Evolutionary conservation across 1,139 yeast species (phyloP).

Genomic region (Pneumocystis carinii): DNA sequence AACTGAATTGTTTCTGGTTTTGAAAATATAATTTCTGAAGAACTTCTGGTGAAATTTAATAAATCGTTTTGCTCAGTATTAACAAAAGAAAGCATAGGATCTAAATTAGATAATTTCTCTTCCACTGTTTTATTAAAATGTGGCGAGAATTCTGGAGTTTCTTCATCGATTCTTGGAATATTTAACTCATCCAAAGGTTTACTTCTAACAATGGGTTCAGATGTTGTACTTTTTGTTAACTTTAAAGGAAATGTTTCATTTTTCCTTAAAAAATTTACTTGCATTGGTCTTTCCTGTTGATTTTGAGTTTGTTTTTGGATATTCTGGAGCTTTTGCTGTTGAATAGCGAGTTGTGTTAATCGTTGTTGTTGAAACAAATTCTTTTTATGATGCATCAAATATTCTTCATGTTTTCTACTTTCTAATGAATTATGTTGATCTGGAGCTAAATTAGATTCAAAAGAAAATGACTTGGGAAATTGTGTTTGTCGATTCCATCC

Average conservation of each 20-base stretch:
- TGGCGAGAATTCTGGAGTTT: neutral
- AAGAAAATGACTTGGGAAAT: slow-evolving; percentile 9
- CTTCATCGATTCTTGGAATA: neutral
- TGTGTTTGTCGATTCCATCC: slow-evolving; percentile 11
- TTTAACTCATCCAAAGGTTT: neutral
- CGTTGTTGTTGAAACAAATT: slow-evolving; percentile 13
- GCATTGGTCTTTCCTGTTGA: neutral
- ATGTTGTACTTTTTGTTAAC: neutral
- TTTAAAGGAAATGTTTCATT: neutral
- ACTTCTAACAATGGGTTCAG: neutral
- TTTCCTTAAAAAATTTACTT: neutral
- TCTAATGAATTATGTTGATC: slow-evolving; percentile 13
- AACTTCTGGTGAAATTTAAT: neutral
- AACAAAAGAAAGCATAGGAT: neutral
- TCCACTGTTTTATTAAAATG: neutral
- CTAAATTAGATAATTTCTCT: neutral
- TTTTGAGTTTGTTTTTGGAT: neutral
- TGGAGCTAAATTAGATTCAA: slow-evolving; percentile 11
- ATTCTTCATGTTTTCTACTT: slow-evolving; percentile 15
- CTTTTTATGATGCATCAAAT: slow-evolving; percentile 13
- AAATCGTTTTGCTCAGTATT: neutral
- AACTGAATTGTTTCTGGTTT: neutral
- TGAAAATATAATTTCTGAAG: neutral
- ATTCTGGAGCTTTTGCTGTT: neutral
- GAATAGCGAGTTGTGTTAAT: slow-evolving; percentile 3